Percentiles rank a stretch among this genome's conserved stretches.
phyloP scores from a whole-genome alignment of 129 eudicot genomes.

The Flaveria brownii region DNA sequence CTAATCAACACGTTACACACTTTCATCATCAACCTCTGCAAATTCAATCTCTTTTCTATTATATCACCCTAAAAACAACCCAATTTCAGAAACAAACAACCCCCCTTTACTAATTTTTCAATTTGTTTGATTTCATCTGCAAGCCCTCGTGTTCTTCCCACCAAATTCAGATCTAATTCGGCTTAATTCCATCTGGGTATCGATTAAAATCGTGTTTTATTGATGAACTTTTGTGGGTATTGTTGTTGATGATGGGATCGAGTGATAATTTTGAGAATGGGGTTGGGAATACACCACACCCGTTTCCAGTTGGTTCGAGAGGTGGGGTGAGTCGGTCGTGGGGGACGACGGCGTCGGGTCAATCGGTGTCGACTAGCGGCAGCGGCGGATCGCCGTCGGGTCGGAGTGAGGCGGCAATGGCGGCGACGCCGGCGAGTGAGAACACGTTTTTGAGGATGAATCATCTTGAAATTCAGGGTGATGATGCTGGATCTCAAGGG shows the following conservation, averaged over 20 bases:
- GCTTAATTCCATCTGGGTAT: conserved; percentile 40
- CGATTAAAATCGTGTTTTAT: background rate
- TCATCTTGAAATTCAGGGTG: conserved; percentile 81
- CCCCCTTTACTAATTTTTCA: background rate
- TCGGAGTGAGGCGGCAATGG: conserved; percentile 78
- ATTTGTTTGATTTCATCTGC: background rate
- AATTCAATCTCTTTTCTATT: conserved; percentile 17
- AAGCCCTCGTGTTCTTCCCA: conserved; percentile 23
- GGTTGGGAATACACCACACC: conserved; percentile 50
- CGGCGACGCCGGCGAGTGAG: conserved; percentile 69
- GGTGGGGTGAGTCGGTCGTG: conserved; percentile 69
- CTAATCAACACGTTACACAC: conserved; percentile 42
- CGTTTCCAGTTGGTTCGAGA: conserved; percentile 42
- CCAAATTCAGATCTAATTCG: conserved; percentile 34
- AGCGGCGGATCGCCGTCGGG: conserved; percentile 91
- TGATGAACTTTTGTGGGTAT: conserved; percentile 34
- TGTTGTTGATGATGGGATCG: conserved; percentile 44
- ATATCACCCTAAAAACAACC: background rate
- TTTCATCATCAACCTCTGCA: conserved; percentile 29
- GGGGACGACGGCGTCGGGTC: conserved; percentile 81
- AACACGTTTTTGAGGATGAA: conserved; percentile 61
- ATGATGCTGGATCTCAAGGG: conserved; percentile 87
- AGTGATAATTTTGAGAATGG: conserved; percentile 48
- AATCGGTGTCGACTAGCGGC: conserved; percentile 89
- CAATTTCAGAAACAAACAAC: conserved; percentile 12